Base-by-base conservation (phyloP, 352 stramenopile genomes). In the Globisporangium nagaii region DNA sequence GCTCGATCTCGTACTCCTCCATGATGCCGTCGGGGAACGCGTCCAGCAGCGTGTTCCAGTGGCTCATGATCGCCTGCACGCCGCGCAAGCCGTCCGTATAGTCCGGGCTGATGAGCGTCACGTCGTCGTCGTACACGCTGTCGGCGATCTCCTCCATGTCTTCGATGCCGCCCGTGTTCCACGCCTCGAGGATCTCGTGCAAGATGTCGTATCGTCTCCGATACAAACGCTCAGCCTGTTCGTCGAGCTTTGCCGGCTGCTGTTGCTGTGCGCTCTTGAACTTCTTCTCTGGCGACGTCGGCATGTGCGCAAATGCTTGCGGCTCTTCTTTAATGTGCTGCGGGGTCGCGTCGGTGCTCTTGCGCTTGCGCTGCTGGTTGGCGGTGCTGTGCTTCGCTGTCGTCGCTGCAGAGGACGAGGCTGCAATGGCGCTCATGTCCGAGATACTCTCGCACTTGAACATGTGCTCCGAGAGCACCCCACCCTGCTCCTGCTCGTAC, bases 111-210 rank as follows among this genome's bases (percentile, higher is more conserved):
- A 88, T 71, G 34, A 90, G 64, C 37, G 68, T 87, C 42, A 90
- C 75, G 39, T 90, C 75, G 32, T 75, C 30, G 56, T 88, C 75
- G 58, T 90, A 90, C 39, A 90, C 80, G 22, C 72, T 79, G 53
- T 82, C 73, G 17, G 80, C 80, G 36, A 90, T 88, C 62, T 90
- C 80, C 51, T 90, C 80, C 62, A 90, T 73, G 59, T 90, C 80
- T 62, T 90, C 80, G 35, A 90, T 86, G 54, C 73, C 80, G 45
- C 80, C 80, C 2, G 80, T 90, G 68, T 90, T 90, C 80, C 80
- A 90, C 19, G 80, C 78, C 52, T 88, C 78, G 31, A 88, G 49
- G 31, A 90, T 90, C 28, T 74, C 75, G 48, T 90, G 75, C 53
- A 90, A 32, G 10, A 88, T 87, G 51, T 88, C 75, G 54, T 86